Percentiles rank a stretch among this genome's conserved stretches.
Evolutionary conservation across 768 basidiomycete species (phyloP).

Genomic region (Suillus clintonianus): DNA sequence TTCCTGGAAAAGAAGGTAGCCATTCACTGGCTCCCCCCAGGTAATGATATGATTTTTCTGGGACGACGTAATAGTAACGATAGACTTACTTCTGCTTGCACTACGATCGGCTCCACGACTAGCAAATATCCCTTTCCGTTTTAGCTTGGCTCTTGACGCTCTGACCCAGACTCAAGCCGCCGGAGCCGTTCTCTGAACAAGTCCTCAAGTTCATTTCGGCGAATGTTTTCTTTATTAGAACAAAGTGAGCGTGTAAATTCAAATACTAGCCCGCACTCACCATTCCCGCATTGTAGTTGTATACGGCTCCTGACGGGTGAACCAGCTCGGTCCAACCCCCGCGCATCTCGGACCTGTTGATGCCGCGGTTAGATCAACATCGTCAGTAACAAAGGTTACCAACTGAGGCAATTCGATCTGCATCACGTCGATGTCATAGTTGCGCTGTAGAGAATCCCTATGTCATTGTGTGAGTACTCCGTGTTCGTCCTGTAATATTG

Average conservation of each 20-base stretch:
- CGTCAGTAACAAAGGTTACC: neutral
- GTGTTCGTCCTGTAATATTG: too few species aligned
- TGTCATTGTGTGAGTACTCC: too few species aligned
- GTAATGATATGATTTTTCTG: neutral
- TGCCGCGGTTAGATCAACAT: too few species aligned
- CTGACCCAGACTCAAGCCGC: too few species aligned
- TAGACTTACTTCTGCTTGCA: too few species aligned
- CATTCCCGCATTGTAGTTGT: neutral
- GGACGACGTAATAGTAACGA: too few species aligned
- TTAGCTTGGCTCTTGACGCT: too few species aligned
- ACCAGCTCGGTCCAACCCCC: neutral
- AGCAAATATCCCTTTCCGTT: too few species aligned
- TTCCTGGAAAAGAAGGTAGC: neutral
- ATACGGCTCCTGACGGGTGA: neutral
- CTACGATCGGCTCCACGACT: too few species aligned
- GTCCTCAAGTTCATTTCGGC: too few species aligned
- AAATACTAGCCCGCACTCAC: neutral
- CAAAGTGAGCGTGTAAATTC: neutral
- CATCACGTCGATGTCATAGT: neutral
- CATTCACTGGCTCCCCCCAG: neutral
- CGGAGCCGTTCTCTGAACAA: too few species aligned
- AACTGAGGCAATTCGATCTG: neutral
- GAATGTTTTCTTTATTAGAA: too few species aligned
- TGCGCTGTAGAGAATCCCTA: neutral
- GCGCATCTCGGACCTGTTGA: neutral